A percentile compares a stretch with the other conserved stretches of the same genome.
Evolutionary conservation across 2,329 filamentous ascomycete genomes (phyloP).

Genomic region (Xenosphaeropsis pyriputrescens): DNA sequence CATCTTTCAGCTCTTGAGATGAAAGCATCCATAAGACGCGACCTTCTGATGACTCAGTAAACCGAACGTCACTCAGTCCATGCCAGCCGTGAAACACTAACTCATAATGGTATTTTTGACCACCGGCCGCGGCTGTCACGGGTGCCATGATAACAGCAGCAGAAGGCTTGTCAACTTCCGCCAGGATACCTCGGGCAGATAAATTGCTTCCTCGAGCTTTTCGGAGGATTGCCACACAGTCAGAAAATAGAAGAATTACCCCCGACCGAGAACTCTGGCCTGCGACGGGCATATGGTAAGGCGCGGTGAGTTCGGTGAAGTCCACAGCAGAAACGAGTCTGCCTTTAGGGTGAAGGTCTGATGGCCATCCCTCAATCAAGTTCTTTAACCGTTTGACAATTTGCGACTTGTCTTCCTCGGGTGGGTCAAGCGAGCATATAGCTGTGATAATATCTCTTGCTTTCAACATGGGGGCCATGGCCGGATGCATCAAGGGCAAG

Average conservation of each 20-base stretch:
- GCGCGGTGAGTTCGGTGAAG: constrained; percentile 60
- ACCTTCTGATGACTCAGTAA: constrained; percentile 55
- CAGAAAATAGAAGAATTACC: constrained; percentile 73
- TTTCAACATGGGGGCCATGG: constrained; percentile 68
- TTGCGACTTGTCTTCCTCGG: constrained; percentile 56
- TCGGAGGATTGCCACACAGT: constrained; percentile 63
- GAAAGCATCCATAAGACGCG: constrained; percentile 55
- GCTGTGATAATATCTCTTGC: constrained; percentile 89
- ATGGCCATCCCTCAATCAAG: constrained; percentile 66
- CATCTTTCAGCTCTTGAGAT: constrained; percentile 42
- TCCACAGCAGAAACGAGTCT: constrained; percentile 73
- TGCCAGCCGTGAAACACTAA: constrained; percentile 65
- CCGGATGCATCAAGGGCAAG: constrained; percentile 74
- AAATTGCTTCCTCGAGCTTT: constrained; percentile 48
- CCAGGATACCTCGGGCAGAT: constrained; percentile 63
- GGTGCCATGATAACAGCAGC: constrained; percentile 46
- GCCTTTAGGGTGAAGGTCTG: constrained; percentile 55
- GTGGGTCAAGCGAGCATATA: constrained; percentile 83
- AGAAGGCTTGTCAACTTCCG: constrained; percentile 73
- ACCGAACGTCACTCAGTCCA: constrained; percentile 51
- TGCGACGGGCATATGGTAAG: constrained; percentile 34
- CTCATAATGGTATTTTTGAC: constrained; percentile 45
- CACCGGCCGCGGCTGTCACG: constrained; percentile 47
- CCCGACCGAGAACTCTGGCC: constrained; percentile 32
- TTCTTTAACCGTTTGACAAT: constrained; percentile 60